A percentile compares a stretch with the other conserved stretches of the same genome.
Conservation (phyloP, 2,329 filamentous ascomycete genomes). For the Aspergillus ruber region DNA sequence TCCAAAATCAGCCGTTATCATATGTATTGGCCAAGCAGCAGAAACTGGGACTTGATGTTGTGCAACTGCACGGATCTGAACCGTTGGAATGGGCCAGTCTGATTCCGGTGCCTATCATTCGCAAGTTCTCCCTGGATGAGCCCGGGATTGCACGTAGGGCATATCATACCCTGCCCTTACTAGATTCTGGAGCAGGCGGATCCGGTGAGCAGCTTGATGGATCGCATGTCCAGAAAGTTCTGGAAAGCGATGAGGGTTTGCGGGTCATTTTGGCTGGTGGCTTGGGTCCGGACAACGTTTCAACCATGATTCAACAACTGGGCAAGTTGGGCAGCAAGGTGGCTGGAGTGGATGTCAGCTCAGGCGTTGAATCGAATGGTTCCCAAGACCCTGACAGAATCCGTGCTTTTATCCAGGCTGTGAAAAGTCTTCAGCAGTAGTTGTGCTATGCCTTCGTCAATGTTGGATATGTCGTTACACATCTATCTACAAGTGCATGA, state of each 20-base stretch:
- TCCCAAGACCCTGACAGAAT: slow-evolving; percentile 78
- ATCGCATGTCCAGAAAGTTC: slow-evolving; percentile 58
- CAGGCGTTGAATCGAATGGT: slow-evolving; percentile 80
- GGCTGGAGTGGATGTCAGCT: slow-evolving; percentile 85
- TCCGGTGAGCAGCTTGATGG: slow-evolving; percentile 74
- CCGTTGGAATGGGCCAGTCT: slow-evolving; percentile 82
- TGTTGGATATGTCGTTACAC: neutral
- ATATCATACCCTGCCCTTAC: slow-evolving; percentile 73
- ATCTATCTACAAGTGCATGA: neutral
- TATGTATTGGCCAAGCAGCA: slow-evolving; percentile 75
- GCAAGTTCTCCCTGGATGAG: slow-evolving; percentile 71
- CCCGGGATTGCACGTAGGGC: slow-evolving; percentile 66
- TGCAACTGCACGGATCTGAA: slow-evolving; percentile 89
- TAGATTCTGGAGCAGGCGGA: slow-evolving; percentile 80
- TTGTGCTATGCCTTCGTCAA: neutral
- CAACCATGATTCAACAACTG: slow-evolving; percentile 56
- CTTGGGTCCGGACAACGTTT: slow-evolving; percentile 71
- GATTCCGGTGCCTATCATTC: slow-evolving; percentile 90
- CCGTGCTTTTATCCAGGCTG: slow-evolving; percentile 67
- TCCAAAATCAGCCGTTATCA: slow-evolving; percentile 79
- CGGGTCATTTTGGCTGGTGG: slow-evolving; percentile 80
- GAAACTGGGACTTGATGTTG: slow-evolving; percentile 71
- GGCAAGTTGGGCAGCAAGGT: slow-evolving; percentile 58
- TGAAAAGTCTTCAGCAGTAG: slow-evolving; percentile 48
- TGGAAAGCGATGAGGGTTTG: slow-evolving; percentile 64